These are phyloP conservation scores for Dipodascus geniculatus DNA, from an alignment of 805 yeast genomes.

Conservation along the genomic window DNA sequence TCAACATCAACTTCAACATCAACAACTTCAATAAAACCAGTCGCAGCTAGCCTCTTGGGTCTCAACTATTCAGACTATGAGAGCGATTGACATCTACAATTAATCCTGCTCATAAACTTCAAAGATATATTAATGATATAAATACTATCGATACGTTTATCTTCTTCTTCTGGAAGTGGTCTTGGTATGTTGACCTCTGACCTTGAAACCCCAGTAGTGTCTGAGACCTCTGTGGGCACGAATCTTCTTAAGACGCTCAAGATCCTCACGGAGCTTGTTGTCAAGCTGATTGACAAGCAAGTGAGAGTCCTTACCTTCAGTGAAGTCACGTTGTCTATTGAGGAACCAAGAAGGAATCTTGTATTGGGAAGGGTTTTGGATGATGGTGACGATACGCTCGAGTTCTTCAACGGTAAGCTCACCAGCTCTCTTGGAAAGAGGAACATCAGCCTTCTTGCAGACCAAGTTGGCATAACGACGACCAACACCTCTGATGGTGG, in stretches of 20 bases:
- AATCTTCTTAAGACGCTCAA: slow-evolving; percentile 99
- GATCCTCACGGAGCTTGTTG: slow-evolving; percentile 98
- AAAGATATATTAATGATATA: background rate
- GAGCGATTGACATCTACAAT: background rate
- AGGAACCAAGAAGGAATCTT: slow-evolving; percentile 99
- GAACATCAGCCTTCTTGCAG: slow-evolving; percentile 99
- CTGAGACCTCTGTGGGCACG: slow-evolving; percentile 99
- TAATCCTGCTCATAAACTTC: too few species aligned
- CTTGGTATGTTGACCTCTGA: slow-evolving; percentile 99
- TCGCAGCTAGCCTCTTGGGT: background rate
- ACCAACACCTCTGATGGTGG: slow-evolving; percentile 99
- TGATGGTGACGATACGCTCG: slow-evolving; percentile 98
- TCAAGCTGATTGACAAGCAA: slow-evolving; percentile 97
- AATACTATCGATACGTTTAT: background rate
- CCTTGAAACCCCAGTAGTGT: slow-evolving; percentile 99
- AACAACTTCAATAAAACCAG: background rate
- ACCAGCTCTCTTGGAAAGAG: slow-evolving; percentile 98
- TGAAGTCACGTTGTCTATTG: slow-evolving; percentile 97
- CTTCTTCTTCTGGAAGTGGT: slow-evolving; percentile 96
- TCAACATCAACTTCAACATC: too few species aligned
- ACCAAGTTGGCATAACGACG: slow-evolving; percentile 99
- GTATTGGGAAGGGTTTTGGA: slow-evolving; percentile 99
- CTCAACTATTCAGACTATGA: background rate
- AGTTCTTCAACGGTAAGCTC: slow-evolving; percentile 99
- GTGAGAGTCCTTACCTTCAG: slow-evolving; percentile 99